phyloP scores from a whole-genome alignment of 208 protist genomes.

The Leishmania guyanensis region DNA sequence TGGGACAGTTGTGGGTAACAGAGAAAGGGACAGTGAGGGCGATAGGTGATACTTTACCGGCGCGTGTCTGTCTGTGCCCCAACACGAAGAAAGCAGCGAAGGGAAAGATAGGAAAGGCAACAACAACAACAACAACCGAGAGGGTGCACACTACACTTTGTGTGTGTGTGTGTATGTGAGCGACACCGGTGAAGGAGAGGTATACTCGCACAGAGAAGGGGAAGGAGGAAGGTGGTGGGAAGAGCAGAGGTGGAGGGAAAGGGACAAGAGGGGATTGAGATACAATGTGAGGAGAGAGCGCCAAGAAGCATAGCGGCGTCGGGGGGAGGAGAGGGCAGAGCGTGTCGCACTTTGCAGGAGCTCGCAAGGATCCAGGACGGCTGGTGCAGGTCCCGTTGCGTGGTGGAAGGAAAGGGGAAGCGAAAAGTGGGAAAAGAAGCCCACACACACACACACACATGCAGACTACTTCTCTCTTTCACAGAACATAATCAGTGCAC shows the following conservation, averaged over 20 bases:
- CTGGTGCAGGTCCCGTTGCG: no score
- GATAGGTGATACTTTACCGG: not conserved
- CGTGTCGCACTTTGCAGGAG: no score
- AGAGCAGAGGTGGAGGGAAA: no score
- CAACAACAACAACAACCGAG: no score
- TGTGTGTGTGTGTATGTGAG: not conserved
- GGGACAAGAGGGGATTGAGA: not conserved
- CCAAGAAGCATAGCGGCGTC: not conserved
- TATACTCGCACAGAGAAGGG: not conserved
- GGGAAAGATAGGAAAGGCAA: not conserved
- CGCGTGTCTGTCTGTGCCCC: not conserved
- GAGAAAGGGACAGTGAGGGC: no score
- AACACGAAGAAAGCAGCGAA: not conserved
- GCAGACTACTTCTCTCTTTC: not conserved
- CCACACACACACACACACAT: not conserved
- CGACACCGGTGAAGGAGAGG: not conserved
- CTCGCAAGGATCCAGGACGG: no score
- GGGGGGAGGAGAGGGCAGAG: not conserved
- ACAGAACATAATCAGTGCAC: not conserved
- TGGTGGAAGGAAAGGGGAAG: not conserved
- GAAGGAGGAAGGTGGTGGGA: not conserved
- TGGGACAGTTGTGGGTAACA: not conserved
- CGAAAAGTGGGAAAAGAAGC: constrained; percentile 8
- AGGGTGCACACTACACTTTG: not conserved
- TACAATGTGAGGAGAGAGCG: not conserved